Evolutionary conservation across 2,329 filamentous ascomycete species (phyloP).

Genomic region (Akanthomyces muscarius): DNA sequence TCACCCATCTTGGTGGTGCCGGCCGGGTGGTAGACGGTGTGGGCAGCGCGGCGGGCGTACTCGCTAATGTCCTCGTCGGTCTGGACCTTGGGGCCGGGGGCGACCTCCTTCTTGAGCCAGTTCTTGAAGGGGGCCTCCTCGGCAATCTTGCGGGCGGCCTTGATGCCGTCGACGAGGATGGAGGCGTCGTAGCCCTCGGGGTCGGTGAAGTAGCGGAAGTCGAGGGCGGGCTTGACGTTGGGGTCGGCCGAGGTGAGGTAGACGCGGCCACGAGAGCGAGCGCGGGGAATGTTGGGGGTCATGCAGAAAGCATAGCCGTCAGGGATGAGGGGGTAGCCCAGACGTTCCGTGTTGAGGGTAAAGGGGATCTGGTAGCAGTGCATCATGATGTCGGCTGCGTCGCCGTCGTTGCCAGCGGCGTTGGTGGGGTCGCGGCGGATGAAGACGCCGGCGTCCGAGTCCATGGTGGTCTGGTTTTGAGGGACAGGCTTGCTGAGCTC

Average conservation of each 20-base stretch:
- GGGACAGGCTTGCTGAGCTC: conserved; percentile 76
- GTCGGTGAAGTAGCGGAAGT: conserved; percentile 89
- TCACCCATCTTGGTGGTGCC: conserved; percentile 91
- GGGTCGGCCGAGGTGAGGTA: conserved; percentile 76
- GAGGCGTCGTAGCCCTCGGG: conserved; percentile 80
- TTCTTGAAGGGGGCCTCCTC: conserved; percentile 71
- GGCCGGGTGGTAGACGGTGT: conserved; percentile 87
- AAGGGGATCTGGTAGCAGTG: conserved; percentile 96
- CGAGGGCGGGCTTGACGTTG: conserved; percentile 72
- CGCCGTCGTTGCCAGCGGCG: conserved; percentile 63
- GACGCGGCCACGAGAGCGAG: conserved; percentile 70
- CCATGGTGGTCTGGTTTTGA: conserved; percentile 80
- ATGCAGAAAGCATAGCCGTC: conserved; percentile 87
- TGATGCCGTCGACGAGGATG: conserved; percentile 73
- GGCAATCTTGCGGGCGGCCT: conserved; percentile 72
- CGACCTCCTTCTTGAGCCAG: conserved; percentile 80
- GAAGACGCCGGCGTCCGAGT: conserved; percentile 86
- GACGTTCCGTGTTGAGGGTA: conserved; percentile 75
- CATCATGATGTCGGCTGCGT: conserved; percentile 87
- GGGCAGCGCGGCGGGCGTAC: conserved; percentile 75
- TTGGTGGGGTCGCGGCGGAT: conserved; percentile 71
- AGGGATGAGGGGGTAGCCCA: conserved; percentile 62
- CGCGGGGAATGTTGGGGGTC: conserved; percentile 85
- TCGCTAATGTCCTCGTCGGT: conserved; percentile 76
- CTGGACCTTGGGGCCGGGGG: conserved; percentile 68